Evolutionary conservation across 176 grass and related monocot genomes (phyloP).

Genomic region (Thinopyrum elongatum): DNA sequence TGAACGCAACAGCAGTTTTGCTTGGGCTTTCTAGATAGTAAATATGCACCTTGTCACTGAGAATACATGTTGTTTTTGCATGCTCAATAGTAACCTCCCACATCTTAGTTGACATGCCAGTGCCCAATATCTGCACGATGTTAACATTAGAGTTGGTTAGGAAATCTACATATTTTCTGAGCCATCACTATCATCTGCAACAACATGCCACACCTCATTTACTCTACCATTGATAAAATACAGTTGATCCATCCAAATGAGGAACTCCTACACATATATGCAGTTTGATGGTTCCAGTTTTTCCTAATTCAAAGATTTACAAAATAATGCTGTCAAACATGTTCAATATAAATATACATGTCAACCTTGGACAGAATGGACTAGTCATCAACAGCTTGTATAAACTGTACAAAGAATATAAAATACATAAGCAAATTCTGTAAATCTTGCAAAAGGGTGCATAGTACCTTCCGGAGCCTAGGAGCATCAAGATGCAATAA

Average conservation of each 20-base stretch:
- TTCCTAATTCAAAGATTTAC: neutral
- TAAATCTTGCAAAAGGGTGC: slow-evolving; percentile 10
- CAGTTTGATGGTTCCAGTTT: neutral
- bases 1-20: slow-evolving; percentile 73
- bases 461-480: slow-evolving; percentile 73
- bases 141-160: slow-evolving; percentile 30
- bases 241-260: neutral
- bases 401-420: slow-evolving; percentile 6
- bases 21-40: slow-evolving; percentile 52
- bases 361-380: neutral
- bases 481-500: slow-evolving; percentile 59
- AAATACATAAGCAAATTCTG: slow-evolving; percentile 6
- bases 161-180: neutral
- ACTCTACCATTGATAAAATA: neutral
- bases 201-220: neutral
- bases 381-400: neutral
- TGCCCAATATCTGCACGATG: slow-evolving; percentile 80
- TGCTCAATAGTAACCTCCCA: slow-evolving; percentile 87
- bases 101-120: slow-evolving; percentile 90
- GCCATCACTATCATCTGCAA: slow-evolving; percentile 9
- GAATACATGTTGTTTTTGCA: slow-evolving; percentile 66
- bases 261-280: neutral
- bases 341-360: neutral
- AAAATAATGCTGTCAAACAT: neutral
- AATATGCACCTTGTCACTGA: slow-evolving; percentile 58